Conservation (phyloP, 768 basidiomycete genomes). For the Psilocybe tampanensis region DNA sequence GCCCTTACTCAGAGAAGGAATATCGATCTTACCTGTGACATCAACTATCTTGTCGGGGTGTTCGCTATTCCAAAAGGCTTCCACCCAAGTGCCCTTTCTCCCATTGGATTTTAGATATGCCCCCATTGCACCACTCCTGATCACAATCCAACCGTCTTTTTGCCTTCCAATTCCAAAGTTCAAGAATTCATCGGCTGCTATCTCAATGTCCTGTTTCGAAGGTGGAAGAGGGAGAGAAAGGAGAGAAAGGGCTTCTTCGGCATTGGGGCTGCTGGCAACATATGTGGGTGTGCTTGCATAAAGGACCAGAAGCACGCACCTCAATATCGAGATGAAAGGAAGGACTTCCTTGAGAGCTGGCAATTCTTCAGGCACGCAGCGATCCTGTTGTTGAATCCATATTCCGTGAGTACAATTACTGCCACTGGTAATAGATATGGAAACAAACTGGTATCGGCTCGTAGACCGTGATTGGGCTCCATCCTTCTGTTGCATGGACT, state of each 20-base stretch:
- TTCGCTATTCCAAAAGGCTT: slow-evolving; percentile 68
- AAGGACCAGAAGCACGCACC: slow-evolving; percentile 39
- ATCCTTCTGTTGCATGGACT: slow-evolving; percentile 62
- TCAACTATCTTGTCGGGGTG: slow-evolving; percentile 62
- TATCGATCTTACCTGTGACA: slow-evolving; percentile 67
- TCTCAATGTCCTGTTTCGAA: slow-evolving; percentile 58
- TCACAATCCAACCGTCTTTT: slow-evolving; percentile 63
- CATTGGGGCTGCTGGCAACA: slow-evolving; percentile 68
- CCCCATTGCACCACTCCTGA: slow-evolving; percentile 75
- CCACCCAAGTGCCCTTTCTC: slow-evolving; percentile 58
- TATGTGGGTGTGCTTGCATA: neutral
- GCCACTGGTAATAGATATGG: neutral
- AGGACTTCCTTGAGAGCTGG: slow-evolving; percentile 64
- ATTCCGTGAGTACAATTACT: neutral
- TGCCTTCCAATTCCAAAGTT: slow-evolving; percentile 55
- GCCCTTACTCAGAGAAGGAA: neutral
- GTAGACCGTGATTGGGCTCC: slow-evolving; percentile 73
- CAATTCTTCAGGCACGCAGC: slow-evolving; percentile 80
- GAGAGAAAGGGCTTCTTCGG: slow-evolving; percentile 76
- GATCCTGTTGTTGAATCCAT: slow-evolving; percentile 45
- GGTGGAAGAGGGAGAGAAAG: slow-evolving; percentile 56
- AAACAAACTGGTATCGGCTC: slow-evolving; percentile 79
- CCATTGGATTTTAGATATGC: slow-evolving; percentile 57
- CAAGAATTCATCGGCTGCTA: slow-evolving; percentile 66
- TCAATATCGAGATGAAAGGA: slow-evolving; percentile 64